Evolutionary conservation across 2,329 filamentous ascomycete genomes (phyloP), one percentile per base, ranked within the genome.

Genomic region (Aspergillus ustus): DNA sequence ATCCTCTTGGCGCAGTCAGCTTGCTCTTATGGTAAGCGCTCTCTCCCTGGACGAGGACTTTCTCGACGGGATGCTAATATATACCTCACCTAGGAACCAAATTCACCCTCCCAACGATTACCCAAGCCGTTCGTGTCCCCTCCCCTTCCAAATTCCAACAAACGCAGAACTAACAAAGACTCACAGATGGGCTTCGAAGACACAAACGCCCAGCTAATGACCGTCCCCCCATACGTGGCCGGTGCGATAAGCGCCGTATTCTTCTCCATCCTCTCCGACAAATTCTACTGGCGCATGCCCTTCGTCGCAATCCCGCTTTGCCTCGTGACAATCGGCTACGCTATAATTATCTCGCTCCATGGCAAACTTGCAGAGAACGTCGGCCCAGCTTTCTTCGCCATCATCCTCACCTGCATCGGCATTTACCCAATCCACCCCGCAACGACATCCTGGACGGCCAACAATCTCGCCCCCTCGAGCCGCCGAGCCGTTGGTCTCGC

Each of bases 141-240:
- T 40, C 34, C 34, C 34, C 11, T 13, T 40, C 15, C 4, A 11
- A 11, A 11, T 40, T 40, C 34, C 34, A 37, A 8, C 31, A 40
- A 5, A 17, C 13, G 15, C 34, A 11, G 11, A 40, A 40, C 34
- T 40, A 40, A 40, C 34, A 40, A 40, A 15, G 2, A 1, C 1
- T 5, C 34, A 25, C 34, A 40, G 34, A 72, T 83, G 70, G 82
- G 82, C 4, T 84, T 88, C 75, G 76, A 81, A 11, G 77, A 80
- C 0, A 87, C 88, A 0, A 84, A 77, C 13, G 85, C 89, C 1
- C 90, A 93, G 70, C 80, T 92, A 4, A 82, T 92, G 54, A 86
- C 84, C 6, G 89, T 91, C 0, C 89, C 90, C 0, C 89, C 90
- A 0, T 92, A 49, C 46, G 57, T 60, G 8, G 67, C 75, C 6